A percentile compares a stretch with the other conserved stretches of the same genome.
These are phyloP conservation scores for Neurospora tetraspora DNA, from an alignment of 495 filamentous ascomycete species.

Conservation along the genomic window DNA sequence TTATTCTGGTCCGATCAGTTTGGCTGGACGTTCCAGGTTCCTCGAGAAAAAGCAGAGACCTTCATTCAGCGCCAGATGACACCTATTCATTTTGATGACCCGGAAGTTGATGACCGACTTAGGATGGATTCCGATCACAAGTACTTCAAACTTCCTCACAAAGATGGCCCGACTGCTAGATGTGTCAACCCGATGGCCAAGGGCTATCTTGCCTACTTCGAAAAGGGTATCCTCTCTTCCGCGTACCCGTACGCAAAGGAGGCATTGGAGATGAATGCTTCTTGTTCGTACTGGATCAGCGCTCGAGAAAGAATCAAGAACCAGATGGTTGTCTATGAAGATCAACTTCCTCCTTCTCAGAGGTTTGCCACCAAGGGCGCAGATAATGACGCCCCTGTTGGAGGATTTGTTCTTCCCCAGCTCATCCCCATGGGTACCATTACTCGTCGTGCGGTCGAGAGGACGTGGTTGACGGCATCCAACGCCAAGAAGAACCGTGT, in stretches of 20 bases:
- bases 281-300: slow-evolving; percentile 97
- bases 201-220: slow-evolving; percentile 81
- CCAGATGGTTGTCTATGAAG: slow-evolving; percentile 85
- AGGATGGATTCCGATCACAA: slow-evolving; percentile 43
- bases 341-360: slow-evolving; percentile 34
- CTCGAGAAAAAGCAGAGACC: slow-evolving; percentile 46
- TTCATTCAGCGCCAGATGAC: slow-evolving; percentile 63
- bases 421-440: slow-evolving; percentile 98
- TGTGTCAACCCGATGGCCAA: slow-evolving; percentile 85
- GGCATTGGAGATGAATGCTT: slow-evolving; percentile 94
- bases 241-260: slow-evolving; percentile 86
- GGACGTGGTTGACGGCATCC: slow-evolving; percentile 95
- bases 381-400: slow-evolving; percentile 9
- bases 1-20: slow-evolving; percentile 86
- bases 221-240: slow-evolving; percentile 75
- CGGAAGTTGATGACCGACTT: neutral
- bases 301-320: slow-evolving; percentile 83
- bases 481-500: slow-evolving; percentile 95
- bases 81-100: slow-evolving; percentile 62
- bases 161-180: slow-evolving; percentile 78
- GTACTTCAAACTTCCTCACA: slow-evolving; percentile 95
- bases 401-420: slow-evolving; percentile 91
- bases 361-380: neutral
- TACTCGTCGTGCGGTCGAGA: slow-evolving; percentile 92
- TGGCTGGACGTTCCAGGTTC: slow-evolving; percentile 86